Evolutionary conservation across 2,329 filamentous ascomycete species (phyloP).

Genomic region (Plectosphaerella sp.): DNA sequence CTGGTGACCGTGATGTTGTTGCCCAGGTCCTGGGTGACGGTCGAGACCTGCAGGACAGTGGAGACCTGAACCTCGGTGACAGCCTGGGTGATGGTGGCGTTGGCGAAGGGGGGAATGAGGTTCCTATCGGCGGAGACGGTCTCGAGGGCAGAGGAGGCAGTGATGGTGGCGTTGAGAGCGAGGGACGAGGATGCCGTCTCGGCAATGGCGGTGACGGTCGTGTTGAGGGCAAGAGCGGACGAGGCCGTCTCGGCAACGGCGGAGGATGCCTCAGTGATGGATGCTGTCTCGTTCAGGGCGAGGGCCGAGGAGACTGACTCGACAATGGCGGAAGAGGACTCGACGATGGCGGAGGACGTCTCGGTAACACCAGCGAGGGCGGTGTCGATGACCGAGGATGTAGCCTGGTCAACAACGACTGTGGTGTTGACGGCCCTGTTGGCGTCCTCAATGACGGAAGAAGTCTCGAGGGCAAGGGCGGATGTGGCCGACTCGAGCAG

Average conservation of each 20-base stretch:
- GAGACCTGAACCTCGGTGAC: background rate
- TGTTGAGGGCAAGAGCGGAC: slow-evolving; percentile 3
- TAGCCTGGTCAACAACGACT: background rate
- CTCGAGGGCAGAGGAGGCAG: background rate
- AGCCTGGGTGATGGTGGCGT: slow-evolving; percentile 5
- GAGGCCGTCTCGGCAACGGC: slow-evolving; percentile 1
- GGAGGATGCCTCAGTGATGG: background rate
- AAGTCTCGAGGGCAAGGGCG: background rate
- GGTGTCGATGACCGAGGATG: background rate
- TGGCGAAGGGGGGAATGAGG: slow-evolving; percentile 6
- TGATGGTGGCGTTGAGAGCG: background rate
- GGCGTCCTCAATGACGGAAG: background rate
- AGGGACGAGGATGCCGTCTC: background rate
- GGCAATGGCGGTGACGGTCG: background rate
- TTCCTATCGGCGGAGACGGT: slow-evolving; percentile 1
- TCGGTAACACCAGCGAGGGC: background rate
- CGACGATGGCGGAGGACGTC: background rate
- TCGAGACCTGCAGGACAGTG: background rate
- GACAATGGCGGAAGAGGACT: background rate
- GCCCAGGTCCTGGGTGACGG: background rate
- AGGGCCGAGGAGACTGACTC: slow-evolving; percentile 2
- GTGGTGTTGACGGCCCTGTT: background rate
- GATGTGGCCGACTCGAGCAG: no score
- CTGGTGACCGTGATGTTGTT: slow-evolving; percentile 7
- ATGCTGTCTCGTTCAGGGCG: slow-evolving; percentile 2